Base-by-base conservation (phyloP, 371 early-diverging fungal species). In the Umbelopsis sp. region DNA sequence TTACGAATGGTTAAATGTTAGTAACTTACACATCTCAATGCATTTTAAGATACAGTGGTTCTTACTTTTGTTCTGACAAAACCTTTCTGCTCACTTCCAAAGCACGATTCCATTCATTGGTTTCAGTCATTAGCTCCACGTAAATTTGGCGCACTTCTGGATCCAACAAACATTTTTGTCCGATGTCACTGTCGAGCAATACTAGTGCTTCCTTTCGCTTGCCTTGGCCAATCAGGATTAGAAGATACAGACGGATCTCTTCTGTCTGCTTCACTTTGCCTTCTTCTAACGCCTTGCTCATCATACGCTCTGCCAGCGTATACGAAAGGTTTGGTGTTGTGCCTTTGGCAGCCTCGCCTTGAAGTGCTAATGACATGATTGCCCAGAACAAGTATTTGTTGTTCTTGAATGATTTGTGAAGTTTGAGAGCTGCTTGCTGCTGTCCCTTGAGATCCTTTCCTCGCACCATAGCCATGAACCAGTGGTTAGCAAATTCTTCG, bases 371-470 rank as follows among this genome's bases (percentile, higher is more conserved):
- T 38, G 92, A 88, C 88, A 92, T 89, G 67, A 95, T 89, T 1
- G 92, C 88, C 96, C 96, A 97, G 78, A 95, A 95, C 74, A 92
- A 81, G 76, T 96, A 94, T 69, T 87, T 89, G 74, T 87, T 81
- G 44, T 86, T 79, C 70, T 92, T 92, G 76, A 93, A 95, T 37
- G 81, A 80, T 70, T 94, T 93, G 70, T 93, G 90, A 50, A 97
- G 77, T 65, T 90, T 91, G 44, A 95, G 77, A 5, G 96, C 95
- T 9, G 90, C 91, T 82, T 91, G 74, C 70, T 97, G 95, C 75
- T 93, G 92, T 29, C 86, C 87, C 70, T 93, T 91, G 65, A 83
- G 87, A 77, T 94, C 87, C 11, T 81, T 68, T 41, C 74, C 86
- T 62, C 94, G 87, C 0, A 93, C 94, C 66, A 94, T 83, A 1